These are phyloP conservation scores for Murraya koenigii DNA, from an alignment of 345 rosid genomes.

Conservation along the genomic window DNA sequence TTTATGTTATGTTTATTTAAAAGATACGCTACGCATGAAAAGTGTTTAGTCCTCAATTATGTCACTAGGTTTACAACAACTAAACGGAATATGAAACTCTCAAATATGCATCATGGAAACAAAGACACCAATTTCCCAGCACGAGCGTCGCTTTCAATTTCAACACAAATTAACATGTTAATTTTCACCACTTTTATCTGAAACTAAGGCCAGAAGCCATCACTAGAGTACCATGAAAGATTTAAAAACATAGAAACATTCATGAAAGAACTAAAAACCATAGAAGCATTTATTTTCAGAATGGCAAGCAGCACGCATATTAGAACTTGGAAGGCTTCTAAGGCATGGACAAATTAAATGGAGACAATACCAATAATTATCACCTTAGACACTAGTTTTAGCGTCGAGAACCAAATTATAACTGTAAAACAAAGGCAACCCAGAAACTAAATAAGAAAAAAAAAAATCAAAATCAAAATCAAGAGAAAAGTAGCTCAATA, in stretches of 20 bases:
- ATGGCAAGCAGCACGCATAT: neutral
- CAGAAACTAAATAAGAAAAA: no score
- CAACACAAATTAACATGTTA: no score
- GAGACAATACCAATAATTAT: neutral
- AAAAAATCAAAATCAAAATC: no score
- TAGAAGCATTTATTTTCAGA: neutral
- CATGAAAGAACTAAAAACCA: no score
- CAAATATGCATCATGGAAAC: neutral
- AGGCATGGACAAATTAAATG: neutral
- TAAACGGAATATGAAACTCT: neutral
- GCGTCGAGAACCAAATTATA: neutral
- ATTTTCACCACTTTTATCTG: neutral
- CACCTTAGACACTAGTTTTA: neutral
- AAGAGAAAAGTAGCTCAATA: constrained; percentile 11
- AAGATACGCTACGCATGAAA: no score
- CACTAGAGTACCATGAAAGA: neutral
- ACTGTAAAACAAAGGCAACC: neutral
- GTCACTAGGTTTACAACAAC: neutral
- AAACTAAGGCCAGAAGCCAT: no score
- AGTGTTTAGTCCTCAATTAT: no score
- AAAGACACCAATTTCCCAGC: neutral
- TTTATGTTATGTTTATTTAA: no score
- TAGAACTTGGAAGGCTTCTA: neutral
- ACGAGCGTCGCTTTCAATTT: neutral
- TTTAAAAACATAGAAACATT: no score